phyloP scores from a whole-genome alignment of 441 rosid species.

The Monsonia emarginata region DNA sequence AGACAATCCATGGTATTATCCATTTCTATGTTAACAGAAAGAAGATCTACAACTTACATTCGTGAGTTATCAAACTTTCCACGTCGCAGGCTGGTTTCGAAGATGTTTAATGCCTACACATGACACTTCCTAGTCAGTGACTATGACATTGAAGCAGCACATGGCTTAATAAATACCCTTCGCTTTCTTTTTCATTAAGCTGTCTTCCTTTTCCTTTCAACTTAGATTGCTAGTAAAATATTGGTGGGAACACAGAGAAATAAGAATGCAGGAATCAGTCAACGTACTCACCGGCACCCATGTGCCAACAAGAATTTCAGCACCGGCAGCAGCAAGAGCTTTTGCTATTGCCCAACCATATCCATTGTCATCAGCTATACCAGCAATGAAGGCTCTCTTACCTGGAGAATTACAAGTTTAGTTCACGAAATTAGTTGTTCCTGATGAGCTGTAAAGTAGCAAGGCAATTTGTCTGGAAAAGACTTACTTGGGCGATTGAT shows the following conservation, averaged over 20 bases:
- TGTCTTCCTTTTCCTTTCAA: neutral
- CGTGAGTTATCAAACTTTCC: constrained; percentile 76
- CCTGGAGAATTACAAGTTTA: constrained; percentile 29
- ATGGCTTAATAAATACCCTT: neutral
- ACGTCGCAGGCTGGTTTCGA: constrained; percentile 65
- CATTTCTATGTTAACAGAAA: constrained; percentile 11
- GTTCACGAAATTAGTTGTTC: neutral
- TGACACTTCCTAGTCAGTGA: constrained; percentile 7
- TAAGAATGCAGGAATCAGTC: neutral
- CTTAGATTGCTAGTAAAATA: neutral
- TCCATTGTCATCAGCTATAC: constrained; percentile 93
- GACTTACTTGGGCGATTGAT: neutral
- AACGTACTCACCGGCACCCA: constrained; percentile 85
- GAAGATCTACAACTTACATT: constrained; percentile 34
- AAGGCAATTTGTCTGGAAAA: neutral
- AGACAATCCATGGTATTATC: constrained; percentile 10
- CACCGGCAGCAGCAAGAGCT: constrained; percentile 97
- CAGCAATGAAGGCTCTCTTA: constrained; percentile 89
- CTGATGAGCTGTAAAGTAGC: neutral
- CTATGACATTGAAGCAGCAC: constrained; percentile 23
- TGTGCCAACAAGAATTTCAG: constrained; percentile 87
- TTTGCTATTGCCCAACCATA: constrained; percentile 98
- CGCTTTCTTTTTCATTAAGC: neutral
- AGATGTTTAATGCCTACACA: constrained; percentile 66
- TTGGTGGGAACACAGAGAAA: neutral